Evolutionary conservation across 2,329 filamentous ascomycete genomes (phyloP), one percentile per base, ranked within the genome.

Genomic region (Canariomyces notabilis): DNA sequence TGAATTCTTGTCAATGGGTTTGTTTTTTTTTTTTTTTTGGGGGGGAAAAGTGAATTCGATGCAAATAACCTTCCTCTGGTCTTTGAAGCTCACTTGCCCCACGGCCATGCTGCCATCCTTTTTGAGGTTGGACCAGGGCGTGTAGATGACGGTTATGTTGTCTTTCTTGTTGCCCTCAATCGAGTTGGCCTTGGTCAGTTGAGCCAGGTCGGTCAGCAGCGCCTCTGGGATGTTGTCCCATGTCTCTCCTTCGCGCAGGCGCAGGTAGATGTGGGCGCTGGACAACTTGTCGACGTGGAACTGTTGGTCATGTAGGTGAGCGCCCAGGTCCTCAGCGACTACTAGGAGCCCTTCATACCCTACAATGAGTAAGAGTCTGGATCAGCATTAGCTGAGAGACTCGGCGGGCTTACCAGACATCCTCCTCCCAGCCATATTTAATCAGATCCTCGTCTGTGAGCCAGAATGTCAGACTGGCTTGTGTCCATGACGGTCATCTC

Each of bases 111-210:
- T 88, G 22, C 90, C 91, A 62, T 94, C 89, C 64, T 98, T 98
- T 64, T 88, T 86, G 26, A 98, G 77, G 65, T 98, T 98, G 36
- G 87, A 86, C 65, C 93, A 97, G 6, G 93, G 93, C 4, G 93
- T 98, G 71, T 98, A 98, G 61, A 98, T 94, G 61, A 98, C 68
- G 14, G 89, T 95, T 60, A 98, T 75, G 68, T 97, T 97, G 67
- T 97, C 91, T 67, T 96, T 97, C 70, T 98, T 98, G 74, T 98
- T 98, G 54, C 93, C 93, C 73, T 98, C 93, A 59, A 98, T 98
- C 48, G 89, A 96, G 70, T 98, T 98, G 52, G 93, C 93, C 70
- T 98, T 98, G 47, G 93, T 98, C 59, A 98, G 75, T 67, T 98
- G 93, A n/a, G 87, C 93, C 59, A 93, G 89, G 67, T 98, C 93